Conservation (phyloP, 169 alveolate species). For the Plasmodium vinckei region DNA sequence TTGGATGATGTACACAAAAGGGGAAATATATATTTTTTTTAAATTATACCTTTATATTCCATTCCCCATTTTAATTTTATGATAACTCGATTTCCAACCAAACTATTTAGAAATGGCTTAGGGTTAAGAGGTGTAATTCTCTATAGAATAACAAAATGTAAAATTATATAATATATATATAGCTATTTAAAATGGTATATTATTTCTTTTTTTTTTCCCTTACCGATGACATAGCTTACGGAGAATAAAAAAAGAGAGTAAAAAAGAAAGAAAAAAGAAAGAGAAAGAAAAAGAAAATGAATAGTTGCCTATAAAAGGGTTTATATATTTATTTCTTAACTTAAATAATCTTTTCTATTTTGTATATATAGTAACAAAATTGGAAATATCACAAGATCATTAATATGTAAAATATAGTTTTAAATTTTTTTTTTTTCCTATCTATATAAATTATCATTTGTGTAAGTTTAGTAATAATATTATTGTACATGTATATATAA, state of each 20-base stretch:
- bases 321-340: background rate
- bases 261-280: constrained; percentile 3
- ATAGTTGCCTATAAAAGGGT: background rate
- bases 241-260: background rate
- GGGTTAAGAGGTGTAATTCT: constrained; percentile 93
- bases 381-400: too few species aligned
- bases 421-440: too few species aligned
- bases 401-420: too few species aligned
- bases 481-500: too few species aligned
- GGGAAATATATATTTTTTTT: background rate
- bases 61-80: constrained; percentile 96
- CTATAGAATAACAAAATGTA: constrained; percentile 18
- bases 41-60: constrained; percentile 94
- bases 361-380: too few species aligned
- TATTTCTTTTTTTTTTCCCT: constrained; percentile 2
- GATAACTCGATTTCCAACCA: constrained; percentile 91
- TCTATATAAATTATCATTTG: too few species aligned
- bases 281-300: too few species aligned
- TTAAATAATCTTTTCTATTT: background rate
- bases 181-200: background rate
- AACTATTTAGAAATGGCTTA: constrained; percentile 93
- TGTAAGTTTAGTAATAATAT: too few species aligned
- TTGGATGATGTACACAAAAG: background rate
- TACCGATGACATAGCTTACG: constrained; percentile 62
- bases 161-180: background rate